Base-by-base conservation (phyloP, 1,284 basidiomycete genomes). In the Ganoderma sp. region DNA sequence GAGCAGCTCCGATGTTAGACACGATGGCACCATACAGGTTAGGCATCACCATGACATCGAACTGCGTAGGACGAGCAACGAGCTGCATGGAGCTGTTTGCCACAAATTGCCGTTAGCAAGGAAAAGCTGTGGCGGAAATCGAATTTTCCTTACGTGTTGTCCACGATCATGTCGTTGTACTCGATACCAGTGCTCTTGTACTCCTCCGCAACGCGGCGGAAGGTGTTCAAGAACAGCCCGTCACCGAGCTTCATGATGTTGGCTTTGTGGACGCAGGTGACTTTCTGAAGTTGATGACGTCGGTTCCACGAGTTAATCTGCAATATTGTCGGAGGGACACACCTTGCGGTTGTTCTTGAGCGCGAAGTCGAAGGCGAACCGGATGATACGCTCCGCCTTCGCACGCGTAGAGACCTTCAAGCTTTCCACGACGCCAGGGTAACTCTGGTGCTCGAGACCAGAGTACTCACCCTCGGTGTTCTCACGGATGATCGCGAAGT, bases 241-340 rank as follows among this genome's bases (percentile, higher is more conserved):
- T 99, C 98, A 81, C 97, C 97, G 76, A 99, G 91, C 84, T 99
- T 99, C 98, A 99, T 99, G 86, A 99, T 99, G 87, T 99, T 99
- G 78, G 98, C 98, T 85, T 99, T 99, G 91, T 99, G 98, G 62
- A 99, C 97, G 80, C 97, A 99, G 67, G 98, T 99, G 75, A 99
- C 98, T 92, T 97, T 98, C 95, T 97, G 77, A 22, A 71, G 12
- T 39, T n/a, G 15, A 54, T 52, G 14, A 39, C n/a, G 12, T 34
- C 19, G 9, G 39, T 22, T 60, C 0, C 25, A 14, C 9, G 64
- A 59, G 5, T 19, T 17, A n/a, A 48, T 22, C n/a, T 39, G 37
- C 6, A 2, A 19, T 42, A 9, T 39, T 41, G 34, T 17, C 32
- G 32, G 12, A 15, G 2, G n/a, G 9, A 42, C 83, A 66, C 69